Percentiles rank a stretch among this genome's conserved stretches.
Evolutionary conservation across 2,329 filamentous ascomycete species (phyloP).

Genomic region (Aureobasidium leucospermi): DNA sequence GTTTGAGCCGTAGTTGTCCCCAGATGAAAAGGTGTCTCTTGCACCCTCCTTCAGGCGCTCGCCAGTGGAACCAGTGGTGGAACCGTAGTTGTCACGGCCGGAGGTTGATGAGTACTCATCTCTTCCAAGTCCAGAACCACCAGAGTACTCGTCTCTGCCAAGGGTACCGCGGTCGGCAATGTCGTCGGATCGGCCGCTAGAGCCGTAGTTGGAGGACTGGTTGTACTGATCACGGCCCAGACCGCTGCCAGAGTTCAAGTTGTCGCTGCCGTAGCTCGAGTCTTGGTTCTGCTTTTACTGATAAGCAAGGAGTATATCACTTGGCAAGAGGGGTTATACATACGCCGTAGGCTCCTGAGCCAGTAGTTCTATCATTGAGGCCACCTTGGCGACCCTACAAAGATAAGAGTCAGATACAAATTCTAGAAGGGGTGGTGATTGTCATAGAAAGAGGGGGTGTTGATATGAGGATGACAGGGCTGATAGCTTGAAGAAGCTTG

Average conservation of each 20-base stretch:
- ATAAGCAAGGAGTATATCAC: background rate
- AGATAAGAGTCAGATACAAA: background rate
- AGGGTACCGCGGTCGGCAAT: background rate
- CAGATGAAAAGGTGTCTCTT: background rate
- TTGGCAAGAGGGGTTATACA: background rate
- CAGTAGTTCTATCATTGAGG: background rate
- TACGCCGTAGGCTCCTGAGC: background rate
- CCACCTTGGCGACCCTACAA: background rate
- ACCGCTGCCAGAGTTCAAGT: background rate
- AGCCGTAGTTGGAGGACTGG: background rate
- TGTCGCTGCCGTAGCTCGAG: constrained; percentile 1
- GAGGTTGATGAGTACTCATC: constrained; percentile 19
- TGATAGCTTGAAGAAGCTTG: background rate
- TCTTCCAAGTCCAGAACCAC: background rate
- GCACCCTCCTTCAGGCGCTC: too few relatives aligned
- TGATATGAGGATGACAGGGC: background rate
- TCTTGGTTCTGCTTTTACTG: background rate
- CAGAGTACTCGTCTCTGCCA: background rate
- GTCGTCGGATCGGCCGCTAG: too few relatives aligned
- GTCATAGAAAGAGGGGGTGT: background rate
- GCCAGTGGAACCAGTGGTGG: too few relatives aligned
- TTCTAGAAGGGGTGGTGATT: background rate
- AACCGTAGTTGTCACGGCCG: background rate
- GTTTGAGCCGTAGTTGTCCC: background rate
- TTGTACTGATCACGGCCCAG: background rate